Conservation (phyloP, 2,329 filamentous ascomycete genomes). For the Diaporthe vexans region DNA sequence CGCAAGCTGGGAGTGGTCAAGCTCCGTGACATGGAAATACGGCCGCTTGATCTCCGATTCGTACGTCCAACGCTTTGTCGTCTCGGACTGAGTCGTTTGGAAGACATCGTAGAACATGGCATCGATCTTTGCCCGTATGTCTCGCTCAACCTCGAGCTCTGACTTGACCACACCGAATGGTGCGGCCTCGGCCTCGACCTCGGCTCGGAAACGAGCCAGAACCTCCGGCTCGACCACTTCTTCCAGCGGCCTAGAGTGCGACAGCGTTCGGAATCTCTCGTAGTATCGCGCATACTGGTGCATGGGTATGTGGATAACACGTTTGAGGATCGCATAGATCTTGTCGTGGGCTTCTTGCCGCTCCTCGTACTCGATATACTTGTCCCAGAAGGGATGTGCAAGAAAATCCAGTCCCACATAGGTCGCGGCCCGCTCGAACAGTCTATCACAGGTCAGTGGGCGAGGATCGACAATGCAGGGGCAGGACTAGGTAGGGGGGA, state of each 20-base stretch:
- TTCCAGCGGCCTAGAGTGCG: constrained; percentile 77
- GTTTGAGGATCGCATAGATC: constrained; percentile 86
- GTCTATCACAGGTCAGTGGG: constrained; percentile 67
- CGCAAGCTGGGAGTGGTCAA: constrained; percentile 85
- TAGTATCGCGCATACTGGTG: constrained; percentile 97
- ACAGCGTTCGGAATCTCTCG: constrained; percentile 86
- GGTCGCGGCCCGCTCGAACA: constrained; percentile 90
- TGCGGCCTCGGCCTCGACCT: constrained; percentile 76
- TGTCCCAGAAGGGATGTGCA: constrained; percentile 98
- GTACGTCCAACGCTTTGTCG: constrained; percentile 93
- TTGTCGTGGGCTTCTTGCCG: constrained; percentile 86
- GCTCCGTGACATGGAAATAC: constrained; percentile 95
- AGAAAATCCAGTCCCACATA: constrained; percentile 94
- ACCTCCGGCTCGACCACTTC: constrained; percentile 80
- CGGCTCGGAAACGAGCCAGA: constrained; percentile 77
- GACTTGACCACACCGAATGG: constrained; percentile 66
- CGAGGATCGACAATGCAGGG: constrained; percentile 40
- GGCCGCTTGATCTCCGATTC: constrained; percentile 95
- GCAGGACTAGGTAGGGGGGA: constrained; percentile 47
- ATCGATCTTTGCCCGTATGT: constrained; percentile 85
- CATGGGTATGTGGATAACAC: constrained; percentile 91
- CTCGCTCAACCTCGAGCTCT: constrained; percentile 85
- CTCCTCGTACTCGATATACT: constrained; percentile 97
- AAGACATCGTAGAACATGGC: constrained; percentile 86
- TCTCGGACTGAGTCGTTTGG: constrained; percentile 85